Base-by-base conservation (phyloP, 140 eudicot genomes). In the Ambrosia hybrid region DNA sequence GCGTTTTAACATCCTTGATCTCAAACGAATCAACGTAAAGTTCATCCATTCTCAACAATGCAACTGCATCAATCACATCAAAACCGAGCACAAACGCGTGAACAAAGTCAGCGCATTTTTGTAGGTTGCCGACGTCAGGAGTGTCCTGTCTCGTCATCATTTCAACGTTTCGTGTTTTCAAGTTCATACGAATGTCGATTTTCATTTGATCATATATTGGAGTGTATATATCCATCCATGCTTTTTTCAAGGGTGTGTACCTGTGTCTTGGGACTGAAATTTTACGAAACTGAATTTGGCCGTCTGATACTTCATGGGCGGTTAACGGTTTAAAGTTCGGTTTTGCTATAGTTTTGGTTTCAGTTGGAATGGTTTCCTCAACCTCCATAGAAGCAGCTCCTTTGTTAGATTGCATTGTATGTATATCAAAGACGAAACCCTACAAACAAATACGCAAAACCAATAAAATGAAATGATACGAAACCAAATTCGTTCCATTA, bases 71-170 rank as follows among this genome's bases (percentile, higher is more conserved):
- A 11, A 65, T 49, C 39, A 86, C 81, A 16, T 91, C 97, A 59
- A 88, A 91, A 1, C 97, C 97, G 4, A 91, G 93, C 93, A 86
- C 82, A 71, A 85, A 88, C 1, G 97, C 97, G 16, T 86, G 94
- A 30, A 88, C 96, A 71, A 91, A 89, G 45, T 91, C 97, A 3
- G 94, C 94, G 74, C 89, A 91, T 65, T 86, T 91, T 65, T 91
- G 96, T 6, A 91, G 89, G 86, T 84, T 83, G 70, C 89, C 84
- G 2, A 84, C 70, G 62, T 91, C 97, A 3, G 96, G 96, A 7
- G 97, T 91, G 72, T 91, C 91, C 8, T 79, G 65, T 5, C 88
- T 83, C 15, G 97, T 88, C 79, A 88, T 91, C 62, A 91, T 67
- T 67, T 91, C 97, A n/a, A 91, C 94, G 1, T 86, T 77, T 10